These are phyloP conservation scores for Aspergillus carlsbadensis DNA, from an alignment of 495 filamentous ascomycete genomes.

Conservation along the genomic window DNA sequence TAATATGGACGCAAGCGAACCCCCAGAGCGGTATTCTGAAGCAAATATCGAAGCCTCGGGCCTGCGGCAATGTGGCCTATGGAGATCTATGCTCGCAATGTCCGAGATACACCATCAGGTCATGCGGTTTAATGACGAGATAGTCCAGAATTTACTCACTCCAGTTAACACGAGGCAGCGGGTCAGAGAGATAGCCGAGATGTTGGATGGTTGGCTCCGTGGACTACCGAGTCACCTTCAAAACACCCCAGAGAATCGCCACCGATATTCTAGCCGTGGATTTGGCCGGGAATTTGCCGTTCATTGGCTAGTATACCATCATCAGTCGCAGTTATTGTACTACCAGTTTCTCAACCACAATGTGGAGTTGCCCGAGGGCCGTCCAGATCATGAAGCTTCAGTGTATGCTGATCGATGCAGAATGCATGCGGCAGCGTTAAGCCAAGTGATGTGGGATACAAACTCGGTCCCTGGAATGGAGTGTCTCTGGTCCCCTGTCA, in stretches of 20 bases:
- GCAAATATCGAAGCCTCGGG: slow-evolving; percentile 1
- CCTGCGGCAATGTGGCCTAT: not conserved
- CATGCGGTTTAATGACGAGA: slow-evolving; percentile 8
- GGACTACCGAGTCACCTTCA: not conserved
- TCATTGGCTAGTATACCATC: slow-evolving; percentile 2
- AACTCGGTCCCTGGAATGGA: slow-evolving; percentile 1
- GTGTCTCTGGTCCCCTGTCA: slow-evolving; percentile 9
- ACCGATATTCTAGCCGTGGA: not conserved
- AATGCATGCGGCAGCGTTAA: slow-evolving; percentile 1
- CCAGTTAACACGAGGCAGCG: not conserved
- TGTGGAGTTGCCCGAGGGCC: not conserved
- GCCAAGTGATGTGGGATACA: slow-evolving; percentile 11
- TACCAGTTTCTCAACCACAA: slow-evolving; percentile 7
- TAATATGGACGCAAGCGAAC: not conserved
- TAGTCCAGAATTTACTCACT: not conserved
- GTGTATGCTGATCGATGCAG: slow-evolving; percentile 8
- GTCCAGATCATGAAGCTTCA: not conserved
- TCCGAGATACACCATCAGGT: slow-evolving; percentile 2
- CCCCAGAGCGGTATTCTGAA: slow-evolving; percentile 1
- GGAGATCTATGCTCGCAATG: slow-evolving; percentile 8
- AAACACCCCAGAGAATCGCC: not conserved
- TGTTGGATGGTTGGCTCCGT: not conserved
- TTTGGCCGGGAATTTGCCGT: slow-evolving; percentile 6
- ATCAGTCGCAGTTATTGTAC: slow-evolving; percentile 8
- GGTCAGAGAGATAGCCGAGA: not conserved